These are phyloP conservation scores for Cercospora nicotianae DNA, from an alignment of 2,329 filamentous ascomycete species.

Conservation along the genomic window DNA sequence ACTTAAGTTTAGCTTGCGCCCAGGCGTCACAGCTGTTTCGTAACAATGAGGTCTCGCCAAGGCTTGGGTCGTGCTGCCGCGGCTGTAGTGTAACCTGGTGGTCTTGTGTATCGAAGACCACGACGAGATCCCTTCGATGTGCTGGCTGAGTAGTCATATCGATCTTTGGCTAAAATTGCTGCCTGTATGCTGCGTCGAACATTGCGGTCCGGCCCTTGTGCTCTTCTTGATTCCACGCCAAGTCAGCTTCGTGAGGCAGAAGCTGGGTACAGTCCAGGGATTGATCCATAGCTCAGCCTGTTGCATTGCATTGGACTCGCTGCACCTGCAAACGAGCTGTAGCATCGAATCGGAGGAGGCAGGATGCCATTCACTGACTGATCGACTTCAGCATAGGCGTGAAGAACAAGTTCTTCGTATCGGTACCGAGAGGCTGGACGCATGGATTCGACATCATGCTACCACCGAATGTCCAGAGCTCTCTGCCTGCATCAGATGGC, in stretches of 20 bases:
- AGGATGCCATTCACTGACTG: not conserved
- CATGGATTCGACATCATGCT: not conserved
- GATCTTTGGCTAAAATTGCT: not conserved
- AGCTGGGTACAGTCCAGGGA: not conserved
- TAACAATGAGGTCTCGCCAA: slow-evolving; percentile 1
- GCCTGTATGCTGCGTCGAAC: not conserved
- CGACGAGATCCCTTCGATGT: not conserved
- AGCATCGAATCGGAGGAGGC: not conserved
- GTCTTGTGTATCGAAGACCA: not conserved
- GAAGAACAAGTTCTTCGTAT: not conserved
- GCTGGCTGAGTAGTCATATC: not conserved
- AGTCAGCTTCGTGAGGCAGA: not conserved
- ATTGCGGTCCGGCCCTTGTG: not conserved
- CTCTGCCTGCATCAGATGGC: not conserved
- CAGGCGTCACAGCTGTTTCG: not conserved
- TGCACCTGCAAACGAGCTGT: not conserved
- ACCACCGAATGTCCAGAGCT: not conserved
- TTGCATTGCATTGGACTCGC: not conserved
- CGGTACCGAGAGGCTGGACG: not conserved
- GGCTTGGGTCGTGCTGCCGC: not conserved
- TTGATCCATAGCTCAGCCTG: not conserved
- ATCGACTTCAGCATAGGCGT: not conserved
- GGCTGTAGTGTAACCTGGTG: not conserved
- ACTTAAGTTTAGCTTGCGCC: not conserved
- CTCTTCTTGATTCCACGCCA: not conserved